These are phyloP conservation scores for Stereum hirsutum DNA, from an alignment of 1,284 basidiomycete genomes.

Conservation along the genomic window DNA sequence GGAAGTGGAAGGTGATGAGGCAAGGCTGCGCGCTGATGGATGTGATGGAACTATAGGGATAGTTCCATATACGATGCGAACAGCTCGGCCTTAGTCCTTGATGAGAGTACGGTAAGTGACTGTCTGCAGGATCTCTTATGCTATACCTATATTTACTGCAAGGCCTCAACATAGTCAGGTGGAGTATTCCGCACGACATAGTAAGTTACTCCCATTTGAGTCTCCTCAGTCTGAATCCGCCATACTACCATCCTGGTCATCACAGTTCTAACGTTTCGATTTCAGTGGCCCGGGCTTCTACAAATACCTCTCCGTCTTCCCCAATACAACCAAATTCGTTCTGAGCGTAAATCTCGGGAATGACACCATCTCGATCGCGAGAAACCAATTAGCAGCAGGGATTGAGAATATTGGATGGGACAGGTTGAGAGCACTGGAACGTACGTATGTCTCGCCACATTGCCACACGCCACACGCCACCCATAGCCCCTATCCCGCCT, in stretches of 20 bases:
- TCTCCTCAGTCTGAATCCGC: not conserved
- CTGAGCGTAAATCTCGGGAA: slow-evolving; percentile 26
- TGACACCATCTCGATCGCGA: slow-evolving; percentile 22
- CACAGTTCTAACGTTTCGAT: not conserved
- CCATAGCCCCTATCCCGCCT: not conserved
- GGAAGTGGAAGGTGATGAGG: not conserved
- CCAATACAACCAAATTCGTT: slow-evolving; percentile 20
- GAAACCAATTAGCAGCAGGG: slow-evolving; percentile 20
- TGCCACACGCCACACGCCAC: too few species aligned
- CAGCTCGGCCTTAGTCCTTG: slow-evolving; percentile 18
- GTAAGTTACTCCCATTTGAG: slow-evolving; percentile 3
- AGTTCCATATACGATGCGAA: slow-evolving; percentile 21
- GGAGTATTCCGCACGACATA: slow-evolving; percentile 1
- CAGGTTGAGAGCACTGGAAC: slow-evolving; percentile 21
- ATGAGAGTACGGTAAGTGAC: slow-evolving; percentile 18
- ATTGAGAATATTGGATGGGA: slow-evolving; percentile 21
- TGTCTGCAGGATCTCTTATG: too few species aligned
- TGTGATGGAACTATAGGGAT: too few species aligned
- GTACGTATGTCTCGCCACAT: slow-evolving; percentile 11
- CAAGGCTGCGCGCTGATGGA: too few species aligned
- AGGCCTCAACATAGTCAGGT: not conserved
- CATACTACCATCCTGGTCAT: too few species aligned
- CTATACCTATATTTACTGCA: too few species aligned
- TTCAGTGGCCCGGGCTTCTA: slow-evolving; percentile 23
- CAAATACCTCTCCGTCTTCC: slow-evolving; percentile 21